Evolutionary conservation across 2,329 filamentous ascomycete species (phyloP), one percentile per base, ranked within the genome.

Genomic region (Monosporascus sp.): DNA sequence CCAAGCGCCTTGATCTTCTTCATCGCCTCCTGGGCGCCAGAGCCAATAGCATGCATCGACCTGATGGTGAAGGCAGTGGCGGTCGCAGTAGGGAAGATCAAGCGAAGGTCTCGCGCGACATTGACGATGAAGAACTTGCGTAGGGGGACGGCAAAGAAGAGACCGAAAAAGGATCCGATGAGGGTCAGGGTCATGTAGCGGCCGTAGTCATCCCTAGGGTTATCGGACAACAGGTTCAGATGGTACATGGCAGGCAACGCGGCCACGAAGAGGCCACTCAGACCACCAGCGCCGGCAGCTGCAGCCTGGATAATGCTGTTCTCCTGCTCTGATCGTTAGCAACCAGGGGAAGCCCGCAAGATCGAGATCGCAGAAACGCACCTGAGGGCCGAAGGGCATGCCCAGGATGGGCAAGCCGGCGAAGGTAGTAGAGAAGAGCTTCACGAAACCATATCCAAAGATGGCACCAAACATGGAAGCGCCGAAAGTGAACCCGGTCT

Each of bases 71-170:
- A 73, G 27, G 81, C 81, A 11, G 80, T 81, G 11, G 82, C 82
- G 38, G 81, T 81, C 1, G 80, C 66, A 3, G 80, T 81, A 4
- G 82, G 82, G 69, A 85, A 85, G 57, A 84, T 72, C 50, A 85
- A 71, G 53, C 74, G 75, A 50, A 84, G 70, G 67, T 84, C 80
- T 59, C 82, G 74, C 3, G 81, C 82, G 11, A 86, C 81, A 54
- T 85, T 82, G 66, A 87, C 80, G 67, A 87, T 80, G 72, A 86
- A 87, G 72, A 87, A 87, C 64, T 85, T 85, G 53, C 84, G 81
- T 19, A 85, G 75, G 7, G 83, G 82, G 0, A 82, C 83, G 49
- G 80, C 79, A 58, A 84, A 83, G 66, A 84, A 83, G 55, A 86
- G 76, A 3, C 84, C 84, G 65, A 86, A 86, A 69, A 85, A 84